Base-by-base conservation (phyloP, 2,329 filamentous ascomycete species). In the Penicillium expansum region DNA sequence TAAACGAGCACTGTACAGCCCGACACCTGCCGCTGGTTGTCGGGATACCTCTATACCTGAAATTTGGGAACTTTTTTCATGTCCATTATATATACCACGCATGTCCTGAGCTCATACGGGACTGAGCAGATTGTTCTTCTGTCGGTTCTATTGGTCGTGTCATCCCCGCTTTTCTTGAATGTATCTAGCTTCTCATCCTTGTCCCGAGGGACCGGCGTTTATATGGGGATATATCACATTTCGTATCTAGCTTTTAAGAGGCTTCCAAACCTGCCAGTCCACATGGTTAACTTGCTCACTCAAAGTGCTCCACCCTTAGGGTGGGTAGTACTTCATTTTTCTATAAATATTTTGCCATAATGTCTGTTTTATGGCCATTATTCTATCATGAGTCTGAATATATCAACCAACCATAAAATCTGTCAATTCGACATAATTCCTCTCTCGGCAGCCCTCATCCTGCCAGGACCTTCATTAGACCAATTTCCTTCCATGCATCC, bases 1-100 rank as follows among this genome's bases (percentile, higher is more conserved):
- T 52, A 32, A 32, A 37, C 45, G 56, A 58, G 55, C 61, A 59
- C 54, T 65, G 62, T 65, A 65, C 62, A 65, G 61, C 45, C 57
- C 48, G 48, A 48, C 51, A 13, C 51, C 51, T 48, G 20, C 30
- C 20, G 44, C 9, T 39, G 48, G 48, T 35, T 48, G 43, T 54
- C 51, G 43, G 43, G 27, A 41, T 33, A 41, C 44, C 55, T 59
- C 42, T 48, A 20, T 50, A 45, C 47, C 41, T 62, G 62, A 59
- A 62, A 63, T 56, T 61, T 49, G 52, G 53, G 49, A 38, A 56
- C 39, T 45, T 39, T 32, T 52, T 29, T 22, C 33, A 27, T n/a
- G 41, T 39, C n/a, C 48, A 48, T 63, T 47, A 61, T 64, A 61
- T 64, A 63, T 57, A 60, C 57, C 49, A 42, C 33, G 55, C 55